These are phyloP conservation scores for Populus ilicifolia DNA, from an alignment of 345 rosid species.

Conservation along the genomic window DNA sequence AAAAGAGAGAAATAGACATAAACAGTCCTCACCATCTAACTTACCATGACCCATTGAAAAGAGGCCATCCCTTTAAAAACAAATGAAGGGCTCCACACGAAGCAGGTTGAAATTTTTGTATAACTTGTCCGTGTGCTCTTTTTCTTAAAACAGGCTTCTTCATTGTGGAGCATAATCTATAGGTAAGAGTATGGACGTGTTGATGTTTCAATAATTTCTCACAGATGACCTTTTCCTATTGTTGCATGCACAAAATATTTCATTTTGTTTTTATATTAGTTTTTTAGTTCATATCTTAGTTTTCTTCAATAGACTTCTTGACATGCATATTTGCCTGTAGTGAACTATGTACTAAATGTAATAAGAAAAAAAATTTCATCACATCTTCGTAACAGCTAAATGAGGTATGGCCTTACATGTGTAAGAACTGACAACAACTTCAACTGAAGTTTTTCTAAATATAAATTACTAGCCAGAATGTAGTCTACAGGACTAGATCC, in stretches of 20 bases:
- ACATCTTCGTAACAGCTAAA: too few relatives aligned
- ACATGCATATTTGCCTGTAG: too few relatives aligned
- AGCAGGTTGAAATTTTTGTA: not conserved
- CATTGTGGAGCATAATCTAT: not conserved
- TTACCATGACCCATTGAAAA: not conserved
- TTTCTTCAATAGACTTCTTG: not conserved
- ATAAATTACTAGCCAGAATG: too few relatives aligned
- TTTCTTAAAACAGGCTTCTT: not conserved
- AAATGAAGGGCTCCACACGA: not conserved
- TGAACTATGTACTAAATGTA: too few relatives aligned
- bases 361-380: too few relatives aligned
- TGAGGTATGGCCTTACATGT: too few relatives aligned
- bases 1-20: not conserved
- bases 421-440: too few relatives aligned
- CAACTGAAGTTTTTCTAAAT: too few relatives aligned
- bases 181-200: not conserved
- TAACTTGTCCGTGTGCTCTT: not conserved
- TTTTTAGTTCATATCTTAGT: not conserved
- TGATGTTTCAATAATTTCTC: not conserved
- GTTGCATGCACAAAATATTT: not conserved
- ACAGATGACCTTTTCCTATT: not conserved
- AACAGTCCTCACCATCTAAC: slow-evolving; percentile 3
- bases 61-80: not conserved
- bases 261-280: not conserved
- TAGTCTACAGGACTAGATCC: too few relatives aligned